A percentile compares a stretch with the other conserved stretches of the same genome.
These are phyloP conservation scores for Leishmania tropica DNA, from an alignment of 208 protist species.

Conservation along the genomic window DNA sequence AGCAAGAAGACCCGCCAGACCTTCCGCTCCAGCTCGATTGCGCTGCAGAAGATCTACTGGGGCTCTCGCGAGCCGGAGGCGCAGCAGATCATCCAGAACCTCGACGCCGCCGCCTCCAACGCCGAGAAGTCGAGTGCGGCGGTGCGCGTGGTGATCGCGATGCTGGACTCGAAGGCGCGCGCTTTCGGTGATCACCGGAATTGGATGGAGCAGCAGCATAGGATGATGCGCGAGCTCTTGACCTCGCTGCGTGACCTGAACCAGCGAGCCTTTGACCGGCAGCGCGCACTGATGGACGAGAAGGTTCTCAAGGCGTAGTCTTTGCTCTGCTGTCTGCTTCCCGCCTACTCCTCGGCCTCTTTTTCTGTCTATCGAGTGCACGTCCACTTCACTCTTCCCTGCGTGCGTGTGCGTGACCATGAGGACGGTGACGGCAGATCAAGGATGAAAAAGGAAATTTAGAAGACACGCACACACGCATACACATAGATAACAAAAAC, in stretches of 20 bases:
- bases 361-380: not conserved
- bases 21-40: constrained; percentile 56
- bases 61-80: constrained; percentile 59
- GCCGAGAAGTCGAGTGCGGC: constrained; percentile 67
- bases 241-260: constrained; percentile 54
- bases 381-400: not conserved
- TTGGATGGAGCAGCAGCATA: constrained; percentile 74
- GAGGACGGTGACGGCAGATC: too few species aligned
- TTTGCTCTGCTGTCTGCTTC: not conserved
- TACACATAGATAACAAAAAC: not conserved
- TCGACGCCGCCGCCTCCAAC: constrained; percentile 52
- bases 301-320: constrained; percentile 17
- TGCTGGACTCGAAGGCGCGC: constrained; percentile 60
- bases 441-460: too few species aligned
- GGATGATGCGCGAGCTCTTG: constrained; percentile 66
- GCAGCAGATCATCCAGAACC: constrained; percentile 47
- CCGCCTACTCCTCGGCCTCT: not conserved
- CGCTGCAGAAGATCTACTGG: constrained; percentile 71
- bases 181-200: constrained; percentile 59
- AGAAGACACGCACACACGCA: constrained; percentile 3
- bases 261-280: constrained; percentile 62
- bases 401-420: not conserved
- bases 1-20: constrained; percentile 55
- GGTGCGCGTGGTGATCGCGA: constrained; percentile 50
- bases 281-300: constrained; percentile 63